phyloP scores from a whole-genome alignment of 164 flowering plant species.

The Cinnamomum chago region DNA sequence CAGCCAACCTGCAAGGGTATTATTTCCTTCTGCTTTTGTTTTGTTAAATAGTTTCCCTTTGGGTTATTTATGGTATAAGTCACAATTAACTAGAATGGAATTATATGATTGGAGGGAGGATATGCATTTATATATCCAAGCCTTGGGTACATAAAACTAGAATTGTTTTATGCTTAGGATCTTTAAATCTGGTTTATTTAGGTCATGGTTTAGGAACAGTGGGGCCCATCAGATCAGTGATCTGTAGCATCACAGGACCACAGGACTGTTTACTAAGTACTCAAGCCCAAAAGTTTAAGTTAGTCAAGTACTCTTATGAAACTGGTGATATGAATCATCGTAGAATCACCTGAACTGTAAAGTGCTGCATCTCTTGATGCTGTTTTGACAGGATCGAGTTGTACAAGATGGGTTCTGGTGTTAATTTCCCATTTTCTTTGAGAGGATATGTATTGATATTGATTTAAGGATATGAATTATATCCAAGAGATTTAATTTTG shows the following conservation, averaged over 20 bases:
- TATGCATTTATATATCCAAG: not conserved
- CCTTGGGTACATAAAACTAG: not conserved
- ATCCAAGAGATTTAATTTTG: too few relatives aligned
- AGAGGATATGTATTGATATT: too few relatives aligned
- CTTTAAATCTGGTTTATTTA: not conserved
- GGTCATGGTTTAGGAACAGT: not conserved
- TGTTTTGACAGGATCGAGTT: not conserved
- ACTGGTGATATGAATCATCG: not conserved
- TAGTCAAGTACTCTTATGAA: not conserved
- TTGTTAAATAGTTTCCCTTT: not conserved
- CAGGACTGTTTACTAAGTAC: not conserved
- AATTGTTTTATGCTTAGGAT: not conserved
- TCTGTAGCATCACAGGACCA: not conserved
- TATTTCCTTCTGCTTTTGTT: not conserved
- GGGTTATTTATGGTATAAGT: not conserved
- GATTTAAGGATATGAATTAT: too few relatives aligned
- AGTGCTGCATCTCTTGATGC: not conserved
- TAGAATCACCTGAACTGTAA: not conserved
- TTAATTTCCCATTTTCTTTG: not conserved
- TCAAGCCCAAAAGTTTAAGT: not conserved
- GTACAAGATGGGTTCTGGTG: not conserved
- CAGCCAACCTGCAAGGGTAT: constrained; percentile 57
- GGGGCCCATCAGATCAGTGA: not conserved
- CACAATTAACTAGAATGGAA: not conserved
- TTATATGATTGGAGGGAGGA: not conserved